Percentiles rank a stretch among this genome's conserved stretches.
phyloP scores from a whole-genome alignment of 805 yeast species.

The Priceomyces haplophilus region DNA sequence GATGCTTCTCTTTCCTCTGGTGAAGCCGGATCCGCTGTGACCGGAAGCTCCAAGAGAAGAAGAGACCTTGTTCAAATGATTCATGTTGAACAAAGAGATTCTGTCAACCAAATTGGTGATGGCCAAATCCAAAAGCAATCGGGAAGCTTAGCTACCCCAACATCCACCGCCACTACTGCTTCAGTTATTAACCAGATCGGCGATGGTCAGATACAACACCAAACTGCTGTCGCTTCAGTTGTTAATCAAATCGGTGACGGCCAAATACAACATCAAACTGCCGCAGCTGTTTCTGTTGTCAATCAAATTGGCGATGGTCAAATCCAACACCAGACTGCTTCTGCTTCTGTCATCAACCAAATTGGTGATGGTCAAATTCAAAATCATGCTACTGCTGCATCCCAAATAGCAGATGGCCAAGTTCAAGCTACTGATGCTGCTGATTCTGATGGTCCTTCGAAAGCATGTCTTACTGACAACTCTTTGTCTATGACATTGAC shows the following conservation, averaged over 20 bases:
- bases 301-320: conserved; percentile 48
- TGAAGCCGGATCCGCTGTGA: conserved; percentile 1
- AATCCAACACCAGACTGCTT: conserved; percentile 42
- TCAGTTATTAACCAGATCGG: conserved; percentile 30
- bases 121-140: conserved; percentile 56
- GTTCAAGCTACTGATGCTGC: conserved; percentile 21
- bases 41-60: conserved; percentile 2
- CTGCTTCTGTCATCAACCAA: conserved; percentile 23
- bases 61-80: neutral
- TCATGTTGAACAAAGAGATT: conserved; percentile 23
- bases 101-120: conserved; percentile 56
- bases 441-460: conserved; percentile 20
- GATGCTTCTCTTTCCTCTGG: conserved; percentile 23
- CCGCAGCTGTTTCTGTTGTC: conserved; percentile 39
- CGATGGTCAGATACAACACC: conserved; percentile 35
- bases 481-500: conserved; percentile 22
- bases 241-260: conserved; percentile 62
- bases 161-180: conserved; percentile 23
- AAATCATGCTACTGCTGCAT: conserved; percentile 16
- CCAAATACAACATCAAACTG: conserved; percentile 49
- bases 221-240: conserved; percentile 29
- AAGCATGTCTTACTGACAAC: conserved; percentile 44
- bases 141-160: conserved; percentile 22
- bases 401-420: conserved; percentile 35
- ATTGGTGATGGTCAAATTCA: conserved; percentile 39